Evolutionary conservation across 2,329 filamentous ascomycete genomes (phyloP).

Genomic region (Cytospora piceicola): DNA sequence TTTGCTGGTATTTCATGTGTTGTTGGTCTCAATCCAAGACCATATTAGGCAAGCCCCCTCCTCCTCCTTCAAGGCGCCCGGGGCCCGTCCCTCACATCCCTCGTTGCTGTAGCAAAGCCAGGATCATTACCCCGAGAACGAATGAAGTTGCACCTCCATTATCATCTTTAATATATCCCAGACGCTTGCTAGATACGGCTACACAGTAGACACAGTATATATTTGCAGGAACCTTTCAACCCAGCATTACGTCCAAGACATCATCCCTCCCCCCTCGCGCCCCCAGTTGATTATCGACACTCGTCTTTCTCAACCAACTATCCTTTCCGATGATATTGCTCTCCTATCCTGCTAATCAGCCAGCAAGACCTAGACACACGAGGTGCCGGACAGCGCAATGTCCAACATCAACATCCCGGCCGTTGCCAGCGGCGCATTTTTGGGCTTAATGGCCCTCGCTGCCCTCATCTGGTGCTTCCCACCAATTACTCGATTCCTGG

Average conservation of each 20-base stretch:
- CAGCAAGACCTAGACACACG: neutral
- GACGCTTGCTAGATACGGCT: neutral
- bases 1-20: neutral
- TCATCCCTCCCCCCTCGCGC: neutral
- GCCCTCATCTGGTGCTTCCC: constrained; percentile 22
- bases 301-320: neutral
- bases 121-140: neutral
- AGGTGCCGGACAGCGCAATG: constrained; percentile 10
- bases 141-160: neutral
- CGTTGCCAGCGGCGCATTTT: constrained; percentile 26
- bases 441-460: constrained; percentile 25
- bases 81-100: too few relatives aligned
- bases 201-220: neutral
- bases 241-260: neutral
- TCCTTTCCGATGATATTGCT: neutral
- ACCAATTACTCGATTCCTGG: constrained; percentile 26
- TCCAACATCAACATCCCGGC: constrained; percentile 23
- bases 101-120: neutral
- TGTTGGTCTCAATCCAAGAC: neutral
- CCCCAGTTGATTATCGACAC: too few relatives aligned
- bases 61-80: neutral
- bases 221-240: neutral
- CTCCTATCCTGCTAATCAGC: neutral
- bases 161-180: neutral
- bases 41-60: neutral